Conservation (phyloP, 2,329 filamentous ascomycete species). For the Lasiodiplodia sp. region DNA sequence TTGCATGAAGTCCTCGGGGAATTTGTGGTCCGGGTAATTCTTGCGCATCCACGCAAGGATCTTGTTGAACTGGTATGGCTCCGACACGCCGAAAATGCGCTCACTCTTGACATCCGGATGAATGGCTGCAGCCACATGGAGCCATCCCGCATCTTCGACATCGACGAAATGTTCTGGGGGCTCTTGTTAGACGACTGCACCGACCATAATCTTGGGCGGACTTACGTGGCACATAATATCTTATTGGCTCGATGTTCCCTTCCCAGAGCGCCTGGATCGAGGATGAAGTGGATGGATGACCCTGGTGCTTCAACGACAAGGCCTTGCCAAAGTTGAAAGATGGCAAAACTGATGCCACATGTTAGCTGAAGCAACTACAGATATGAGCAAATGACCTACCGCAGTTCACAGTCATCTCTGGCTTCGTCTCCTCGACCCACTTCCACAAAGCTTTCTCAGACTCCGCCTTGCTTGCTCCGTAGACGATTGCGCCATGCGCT, state of each 20-base stretch:
- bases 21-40: constrained; percentile 7
- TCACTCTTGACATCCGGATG: constrained; percentile 33
- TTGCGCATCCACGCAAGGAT: constrained; percentile 33
- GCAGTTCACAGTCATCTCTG: constrained; percentile 51
- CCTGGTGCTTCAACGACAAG: constrained; percentile 33
- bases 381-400: constrained; percentile 27
- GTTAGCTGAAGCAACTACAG: neutral
- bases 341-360: constrained; percentile 9
- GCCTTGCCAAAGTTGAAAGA: constrained; percentile 33
- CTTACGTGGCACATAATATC: constrained; percentile 15
- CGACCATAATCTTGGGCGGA: neutral
- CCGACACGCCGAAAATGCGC: constrained; percentile 34
- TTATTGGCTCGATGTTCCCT: constrained; percentile 25
- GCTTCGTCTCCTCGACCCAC: constrained; percentile 49
- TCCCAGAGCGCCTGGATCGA: constrained; percentile 31
- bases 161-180: constrained; percentile 33
- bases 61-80: constrained; percentile 31
- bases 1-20: constrained; percentile 21
- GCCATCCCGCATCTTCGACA: constrained; percentile 35
- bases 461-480: constrained; percentile 53
- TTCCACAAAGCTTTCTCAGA: constrained; percentile 53
- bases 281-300: constrained; percentile 32
- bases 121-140: constrained; percentile 35
- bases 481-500: constrained; percentile 39
- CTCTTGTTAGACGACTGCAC: neutral